phyloP scores from a whole-genome alignment of 768 basidiomycete genomes.

The Dentipellis fragilis region DNA sequence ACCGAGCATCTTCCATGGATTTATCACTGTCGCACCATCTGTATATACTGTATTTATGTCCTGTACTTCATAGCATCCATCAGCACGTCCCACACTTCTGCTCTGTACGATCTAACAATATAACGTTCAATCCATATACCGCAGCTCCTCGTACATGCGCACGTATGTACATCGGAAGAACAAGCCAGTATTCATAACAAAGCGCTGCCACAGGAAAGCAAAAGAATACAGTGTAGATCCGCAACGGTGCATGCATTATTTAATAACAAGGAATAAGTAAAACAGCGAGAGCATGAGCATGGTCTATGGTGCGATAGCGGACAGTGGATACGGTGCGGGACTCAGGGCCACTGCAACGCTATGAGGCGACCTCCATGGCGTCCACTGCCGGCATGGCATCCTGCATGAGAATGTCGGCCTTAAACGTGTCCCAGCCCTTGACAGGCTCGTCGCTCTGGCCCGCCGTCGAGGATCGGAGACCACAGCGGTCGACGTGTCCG shows the following conservation, averaged over 20 bases:
- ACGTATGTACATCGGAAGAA: too few relatives aligned
- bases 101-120: too few relatives aligned
- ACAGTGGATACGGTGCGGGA: background rate
- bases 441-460: background rate
- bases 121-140: too few relatives aligned
- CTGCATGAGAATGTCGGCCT: constrained; percentile 31
- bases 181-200: too few relatives aligned
- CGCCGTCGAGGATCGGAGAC: constrained; percentile 10
- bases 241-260: background rate
- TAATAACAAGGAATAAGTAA: background rate
- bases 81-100: background rate
- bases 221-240: background rate
- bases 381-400: constrained; percentile 32
- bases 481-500: constrained; percentile 11
- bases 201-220: background rate
- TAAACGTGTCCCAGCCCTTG: background rate
- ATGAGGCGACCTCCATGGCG: constrained; percentile 36
- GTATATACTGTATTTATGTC: background rate
- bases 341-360: constrained; percentile 19
- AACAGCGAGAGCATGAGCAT: background rate
- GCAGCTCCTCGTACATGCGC: too few relatives aligned
- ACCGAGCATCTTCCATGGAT: background rate
- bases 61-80: background rate
- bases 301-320: background rate
- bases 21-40: background rate